phyloP scores from a whole-genome alignment of 805 yeast genomes.

The Kuraishia capsulata region DNA sequence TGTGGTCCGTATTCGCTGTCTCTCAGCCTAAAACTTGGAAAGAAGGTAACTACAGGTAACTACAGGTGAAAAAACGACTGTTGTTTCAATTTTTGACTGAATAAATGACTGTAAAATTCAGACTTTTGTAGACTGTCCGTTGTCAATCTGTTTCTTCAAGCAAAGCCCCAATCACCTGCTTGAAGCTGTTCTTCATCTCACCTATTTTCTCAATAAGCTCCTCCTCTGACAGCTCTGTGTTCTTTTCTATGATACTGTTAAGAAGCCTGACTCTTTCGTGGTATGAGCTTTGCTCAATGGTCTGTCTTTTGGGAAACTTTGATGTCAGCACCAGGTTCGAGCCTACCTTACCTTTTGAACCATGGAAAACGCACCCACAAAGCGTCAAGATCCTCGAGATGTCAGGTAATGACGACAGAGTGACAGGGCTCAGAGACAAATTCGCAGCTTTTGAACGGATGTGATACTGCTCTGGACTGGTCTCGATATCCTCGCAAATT shows the following conservation, averaged over 20 bases:
- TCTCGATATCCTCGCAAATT: constrained; percentile 35
- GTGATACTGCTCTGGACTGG: constrained; percentile 39
- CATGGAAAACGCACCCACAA: constrained; percentile 14
- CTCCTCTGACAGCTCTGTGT: neutral
- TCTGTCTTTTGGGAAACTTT: constrained; percentile 11
- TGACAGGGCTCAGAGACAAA: constrained; percentile 11
- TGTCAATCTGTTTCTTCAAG: no score
- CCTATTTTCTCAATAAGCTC: neutral
- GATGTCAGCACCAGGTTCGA: constrained; percentile 9
- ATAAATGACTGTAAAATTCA: no score
- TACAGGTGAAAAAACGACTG: no score
- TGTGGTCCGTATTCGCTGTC: no score
- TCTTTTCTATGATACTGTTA: constrained; percentile 1
- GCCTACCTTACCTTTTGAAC: constrained; percentile 10
- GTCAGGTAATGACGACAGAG: constrained; percentile 6
- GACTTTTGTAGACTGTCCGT: no score
- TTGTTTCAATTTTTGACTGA: no score
- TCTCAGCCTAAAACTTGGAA: no score
- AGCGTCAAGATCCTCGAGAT: constrained; percentile 7
- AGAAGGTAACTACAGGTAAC: no score
- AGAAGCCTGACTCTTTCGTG: constrained; percentile 7
- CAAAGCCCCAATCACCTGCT: neutral
- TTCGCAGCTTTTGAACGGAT: constrained; percentile 21
- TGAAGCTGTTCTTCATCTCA: neutral
- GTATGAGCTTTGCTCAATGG: constrained; percentile 7